phyloP scores from a whole-genome alignment of 257 asterid species.

The Linaria vulgaris region DNA sequence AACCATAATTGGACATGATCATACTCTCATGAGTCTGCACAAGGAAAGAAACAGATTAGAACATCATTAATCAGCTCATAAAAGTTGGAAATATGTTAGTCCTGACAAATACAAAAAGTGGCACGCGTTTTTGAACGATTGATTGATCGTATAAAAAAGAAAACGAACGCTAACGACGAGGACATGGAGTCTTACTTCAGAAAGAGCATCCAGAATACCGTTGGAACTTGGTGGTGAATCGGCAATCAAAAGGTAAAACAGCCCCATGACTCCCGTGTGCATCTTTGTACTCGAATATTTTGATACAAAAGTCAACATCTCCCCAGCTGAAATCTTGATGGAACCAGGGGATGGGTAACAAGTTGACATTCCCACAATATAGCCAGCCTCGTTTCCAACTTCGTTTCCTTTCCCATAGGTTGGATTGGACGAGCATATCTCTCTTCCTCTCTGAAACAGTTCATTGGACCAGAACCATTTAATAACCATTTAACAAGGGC shows the following conservation, averaged over 20 bases:
- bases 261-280: slow-evolving; percentile 93
- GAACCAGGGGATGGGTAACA: slow-evolving; percentile 87
- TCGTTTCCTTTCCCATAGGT: slow-evolving; percentile 68
- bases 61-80: not conserved
- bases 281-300: slow-evolving; percentile 52
- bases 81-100: slow-evolving; percentile 1
- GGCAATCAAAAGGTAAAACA: slow-evolving; percentile 74
- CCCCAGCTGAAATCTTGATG: slow-evolving; percentile 66
- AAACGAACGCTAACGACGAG: not conserved
- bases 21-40: slow-evolving; percentile 37
- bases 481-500: not conserved
- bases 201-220: slow-evolving; percentile 27
- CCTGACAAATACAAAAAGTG: not conserved
- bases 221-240: slow-evolving; percentile 34
- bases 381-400: slow-evolving; percentile 85
- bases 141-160: not conserved
- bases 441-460: slow-evolving; percentile 60
- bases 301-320: slow-evolving; percentile 59
- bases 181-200: slow-evolving; percentile 36
- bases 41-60: not conserved
- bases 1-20: slow-evolving; percentile 21
- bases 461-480: slow-evolving; percentile 6
- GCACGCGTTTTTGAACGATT: not conserved
- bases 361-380: slow-evolving; percentile 82
- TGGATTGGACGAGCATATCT: slow-evolving; percentile 70